phyloP scores from a whole-genome alignment of 768 basidiomycete genomes.

The Collybia nuda region DNA sequence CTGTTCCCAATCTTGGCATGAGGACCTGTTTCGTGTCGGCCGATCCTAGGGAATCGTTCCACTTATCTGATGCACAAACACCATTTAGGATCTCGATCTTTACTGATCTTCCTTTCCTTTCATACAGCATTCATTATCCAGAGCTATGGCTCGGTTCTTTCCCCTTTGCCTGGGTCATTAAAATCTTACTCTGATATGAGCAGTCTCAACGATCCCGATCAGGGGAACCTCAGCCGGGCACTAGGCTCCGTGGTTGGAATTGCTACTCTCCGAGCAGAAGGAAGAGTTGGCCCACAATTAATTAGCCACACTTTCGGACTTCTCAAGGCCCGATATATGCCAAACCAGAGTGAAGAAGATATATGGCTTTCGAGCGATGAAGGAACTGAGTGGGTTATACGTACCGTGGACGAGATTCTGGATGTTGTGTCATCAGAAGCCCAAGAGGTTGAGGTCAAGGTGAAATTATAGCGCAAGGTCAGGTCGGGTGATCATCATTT shows the following conservation, averaged over 20 bases:
- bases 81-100: slow-evolving; percentile 13
- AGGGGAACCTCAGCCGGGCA: slow-evolving; percentile 84
- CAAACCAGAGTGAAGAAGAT: slow-evolving; percentile 66
- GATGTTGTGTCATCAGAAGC: slow-evolving; percentile 63
- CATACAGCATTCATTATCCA: slow-evolving; percentile 81
- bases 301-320: slow-evolving; percentile 89
- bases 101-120: slow-evolving; percentile 19
- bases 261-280: slow-evolving; percentile 83
- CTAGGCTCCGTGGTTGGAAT: slow-evolving; percentile 84
- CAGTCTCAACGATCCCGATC: slow-evolving; percentile 49
- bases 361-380: slow-evolving; percentile 82
- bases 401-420: slow-evolving; percentile 77
- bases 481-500: slow-evolving; percentile 37
- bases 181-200: slow-evolving; percentile 41
- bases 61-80: slow-evolving; percentile 28
- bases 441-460: slow-evolving; percentile 44
- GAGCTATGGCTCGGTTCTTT: slow-evolving; percentile 75
- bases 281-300: slow-evolving; percentile 82
- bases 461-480: slow-evolving; percentile 54
- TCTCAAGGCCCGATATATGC: slow-evolving; percentile 73
- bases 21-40: slow-evolving; percentile 21
- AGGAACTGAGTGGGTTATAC: slow-evolving; percentile 87
- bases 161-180: slow-evolving; percentile 65
- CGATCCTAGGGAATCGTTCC: slow-evolving; percentile 22
- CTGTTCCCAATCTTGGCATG: slow-evolving; percentile 29